These are phyloP conservation scores for Setaria italica DNA, from an alignment of 202 grass and related monocot species.

Conservation along the genomic window DNA sequence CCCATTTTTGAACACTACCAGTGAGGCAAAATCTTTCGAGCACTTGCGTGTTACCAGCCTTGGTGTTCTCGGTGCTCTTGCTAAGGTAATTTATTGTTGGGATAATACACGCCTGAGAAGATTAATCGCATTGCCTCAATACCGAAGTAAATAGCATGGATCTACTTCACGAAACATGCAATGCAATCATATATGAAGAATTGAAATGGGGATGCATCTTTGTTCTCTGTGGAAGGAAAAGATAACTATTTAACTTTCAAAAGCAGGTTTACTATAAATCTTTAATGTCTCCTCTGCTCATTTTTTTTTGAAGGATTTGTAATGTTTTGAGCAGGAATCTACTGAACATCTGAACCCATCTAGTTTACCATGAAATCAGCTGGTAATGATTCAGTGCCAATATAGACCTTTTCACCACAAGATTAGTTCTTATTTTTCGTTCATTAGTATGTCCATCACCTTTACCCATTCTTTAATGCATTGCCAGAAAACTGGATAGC, in stretches of 20 bases:
- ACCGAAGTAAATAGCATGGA: neutral
- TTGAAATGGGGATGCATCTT: neutral
- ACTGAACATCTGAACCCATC: neutral
- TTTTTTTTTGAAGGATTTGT: neutral
- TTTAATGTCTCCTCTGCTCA: neutral
- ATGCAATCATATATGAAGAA: neutral
- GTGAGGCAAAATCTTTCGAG: constrained; percentile 69
- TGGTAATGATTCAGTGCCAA: neutral
- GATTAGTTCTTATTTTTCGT: neutral
- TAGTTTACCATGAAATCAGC: neutral
- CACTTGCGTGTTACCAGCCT: constrained; percentile 70
- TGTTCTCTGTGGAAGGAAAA: neutral
- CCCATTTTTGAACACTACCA: constrained; percentile 65
- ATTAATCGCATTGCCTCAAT: constrained; percentile 13
- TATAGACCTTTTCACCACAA: neutral
- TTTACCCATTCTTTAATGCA: neutral
- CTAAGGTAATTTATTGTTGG: constrained; percentile 65
- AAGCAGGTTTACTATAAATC: neutral
- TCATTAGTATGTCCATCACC: neutral
- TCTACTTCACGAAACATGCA: constrained; percentile 6
- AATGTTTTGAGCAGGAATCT: neutral
- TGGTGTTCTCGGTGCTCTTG: constrained; percentile 82
- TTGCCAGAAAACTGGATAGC: neutral
- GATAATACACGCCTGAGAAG: neutral
- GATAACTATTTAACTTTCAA: neutral